A percentile compares a stretch with the other conserved stretches of the same genome.
Conservation (phyloP, 495 filamentous ascomycete species). For the Clohesyomyces aquaticus region DNA sequence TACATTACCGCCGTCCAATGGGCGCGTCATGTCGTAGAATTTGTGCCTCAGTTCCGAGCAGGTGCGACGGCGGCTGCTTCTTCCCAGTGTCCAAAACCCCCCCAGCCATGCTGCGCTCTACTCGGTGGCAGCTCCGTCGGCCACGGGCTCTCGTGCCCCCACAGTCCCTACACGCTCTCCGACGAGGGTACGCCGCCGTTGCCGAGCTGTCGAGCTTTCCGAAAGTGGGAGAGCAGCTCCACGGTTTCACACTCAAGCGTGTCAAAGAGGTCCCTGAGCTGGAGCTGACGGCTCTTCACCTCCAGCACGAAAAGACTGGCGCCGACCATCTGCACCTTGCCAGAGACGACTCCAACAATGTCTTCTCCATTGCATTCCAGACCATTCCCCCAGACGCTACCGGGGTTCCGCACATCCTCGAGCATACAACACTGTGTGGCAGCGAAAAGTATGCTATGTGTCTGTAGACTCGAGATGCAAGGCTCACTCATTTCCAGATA, state of each 20-base stretch:
- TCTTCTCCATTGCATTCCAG: conserved; percentile 98
- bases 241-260: conserved; percentile 89
- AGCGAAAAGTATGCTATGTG: conserved; percentile 74
- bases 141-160: conserved; percentile 8
- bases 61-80: background rate
- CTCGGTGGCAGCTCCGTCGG: conserved; percentile 24
- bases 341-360: conserved; percentile 95
- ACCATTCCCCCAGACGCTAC: conserved; percentile 97
- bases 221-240: conserved; percentile 76
- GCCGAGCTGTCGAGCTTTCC: conserved; percentile 74
- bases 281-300: conserved; percentile 84
- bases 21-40: background rate
- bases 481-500: conserved; percentile 61
- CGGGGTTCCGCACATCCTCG: conserved; percentile 94
- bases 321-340: conserved; percentile 96
- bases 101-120: conserved; percentile 36
- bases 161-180: background rate
- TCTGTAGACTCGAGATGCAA: conserved; percentile 5
- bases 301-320: conserved; percentile 90
- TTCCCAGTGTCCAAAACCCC: background rate
- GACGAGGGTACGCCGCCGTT: conserved; percentile 63
- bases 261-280: conserved; percentile 91
- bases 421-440: conserved; percentile 96
- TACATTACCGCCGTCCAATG: conserved; percentile 6
- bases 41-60: background rate